Conservation (phyloP, 1,139 yeast genomes). For the Hyphopichia wangnamkhiaoensis region DNA sequence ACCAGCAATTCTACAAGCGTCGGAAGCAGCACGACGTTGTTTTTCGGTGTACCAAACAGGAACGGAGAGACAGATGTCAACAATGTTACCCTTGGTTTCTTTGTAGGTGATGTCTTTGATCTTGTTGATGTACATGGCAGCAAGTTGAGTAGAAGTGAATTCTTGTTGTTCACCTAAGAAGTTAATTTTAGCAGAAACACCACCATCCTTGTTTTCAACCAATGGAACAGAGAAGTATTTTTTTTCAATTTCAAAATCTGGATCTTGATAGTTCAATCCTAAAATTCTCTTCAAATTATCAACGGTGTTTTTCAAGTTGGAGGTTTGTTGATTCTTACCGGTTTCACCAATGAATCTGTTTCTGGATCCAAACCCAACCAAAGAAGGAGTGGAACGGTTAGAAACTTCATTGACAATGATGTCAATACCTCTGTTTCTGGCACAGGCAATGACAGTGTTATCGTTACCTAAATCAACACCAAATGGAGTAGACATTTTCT, state of each 20-base stretch:
- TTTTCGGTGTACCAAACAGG: conserved; percentile 97
- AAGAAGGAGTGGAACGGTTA: conserved; percentile 92
- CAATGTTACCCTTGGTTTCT: conserved; percentile 80
- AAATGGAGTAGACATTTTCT: conserved; percentile 69
- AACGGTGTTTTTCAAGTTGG: conserved; percentile 94
- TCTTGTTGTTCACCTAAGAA: conserved; percentile 76
- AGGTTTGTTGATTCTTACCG: conserved; percentile 94
- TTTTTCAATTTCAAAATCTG: conserved; percentile 76
- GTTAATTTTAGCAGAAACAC: conserved; percentile 82
- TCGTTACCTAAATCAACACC: conserved; percentile 98
- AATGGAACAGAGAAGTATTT: conserved; percentile 67
- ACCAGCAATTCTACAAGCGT: conserved; percentile 95
- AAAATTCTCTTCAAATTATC: conserved; percentile 90
- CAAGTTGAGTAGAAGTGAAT: conserved; percentile 85
- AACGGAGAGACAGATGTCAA: conserved; percentile 90
- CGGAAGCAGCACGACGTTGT: conserved; percentile 95
- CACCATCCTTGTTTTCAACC: conserved; percentile 68
- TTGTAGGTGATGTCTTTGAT: conserved; percentile 75
- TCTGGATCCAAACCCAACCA: conserved; percentile 90
- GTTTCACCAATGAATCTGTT: conserved; percentile 92
- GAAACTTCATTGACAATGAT: conserved; percentile 98
- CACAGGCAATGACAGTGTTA: conserved; percentile 94
- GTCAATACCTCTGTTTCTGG: conserved; percentile 98
- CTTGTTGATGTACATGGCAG: conserved; percentile 94
- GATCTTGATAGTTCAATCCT: conserved; percentile 75